Evolutionary conservation across 2,329 filamentous ascomycete genomes (phyloP).

Genomic region (Monosporascus sp.): DNA sequence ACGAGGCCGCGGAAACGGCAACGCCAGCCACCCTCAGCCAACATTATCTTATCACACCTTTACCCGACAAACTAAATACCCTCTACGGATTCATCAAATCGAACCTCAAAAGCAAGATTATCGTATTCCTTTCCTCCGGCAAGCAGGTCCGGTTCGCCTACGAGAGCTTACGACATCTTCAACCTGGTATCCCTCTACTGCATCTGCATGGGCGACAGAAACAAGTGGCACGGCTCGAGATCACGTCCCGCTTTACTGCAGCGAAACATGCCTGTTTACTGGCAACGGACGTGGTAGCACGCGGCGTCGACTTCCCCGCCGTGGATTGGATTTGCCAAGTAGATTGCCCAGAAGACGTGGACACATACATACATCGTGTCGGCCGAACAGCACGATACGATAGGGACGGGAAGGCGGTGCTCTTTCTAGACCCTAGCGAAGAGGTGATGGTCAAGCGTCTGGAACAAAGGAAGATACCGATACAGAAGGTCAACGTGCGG

Average conservation of each 20-base stretch:
- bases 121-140: conserved; percentile 90
- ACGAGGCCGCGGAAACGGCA: conserved; percentile 72
- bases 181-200: conserved; percentile 87
- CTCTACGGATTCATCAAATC: conserved; percentile 88
- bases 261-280: conserved; percentile 85
- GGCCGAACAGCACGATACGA: conserved; percentile 93
- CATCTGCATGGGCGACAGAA: conserved; percentile 95
- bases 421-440: conserved; percentile 90
- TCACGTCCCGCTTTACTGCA: conserved; percentile 75
- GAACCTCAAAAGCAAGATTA: conserved; percentile 88
- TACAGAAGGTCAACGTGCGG: conserved; percentile 80
- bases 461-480: conserved; percentile 82
- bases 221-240: conserved; percentile 80
- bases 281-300: conserved; percentile 89
- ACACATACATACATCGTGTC: conserved; percentile 96
- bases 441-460: conserved; percentile 86
- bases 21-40: conserved; percentile 84
- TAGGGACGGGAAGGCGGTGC: conserved; percentile 76
- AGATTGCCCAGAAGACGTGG: conserved; percentile 94
- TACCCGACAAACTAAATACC: conserved; percentile 86
- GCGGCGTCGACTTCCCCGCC: conserved; percentile 90
- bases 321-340: conserved; percentile 99
- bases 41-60: conserved; percentile 80
- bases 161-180: conserved; percentile 86
- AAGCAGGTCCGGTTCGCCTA: conserved; percentile 97